phyloP scores from a whole-genome alignment of 129 eudicot genomes.

The Heracleum sosnowskyi region DNA sequence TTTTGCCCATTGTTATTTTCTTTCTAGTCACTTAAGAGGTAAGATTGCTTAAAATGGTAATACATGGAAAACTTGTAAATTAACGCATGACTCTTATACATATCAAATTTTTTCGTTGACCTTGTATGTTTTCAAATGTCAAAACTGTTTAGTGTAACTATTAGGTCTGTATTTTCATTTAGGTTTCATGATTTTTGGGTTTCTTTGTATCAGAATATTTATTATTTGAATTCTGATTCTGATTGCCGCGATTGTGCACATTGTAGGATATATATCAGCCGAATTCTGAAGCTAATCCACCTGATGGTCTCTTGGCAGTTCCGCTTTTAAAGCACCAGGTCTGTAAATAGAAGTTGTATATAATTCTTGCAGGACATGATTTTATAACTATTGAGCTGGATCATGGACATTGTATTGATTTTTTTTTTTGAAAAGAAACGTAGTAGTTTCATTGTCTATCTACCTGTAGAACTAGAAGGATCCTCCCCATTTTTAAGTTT shows the following conservation, averaged over 20 bases:
- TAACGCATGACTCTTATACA: not conserved
- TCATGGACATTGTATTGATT: not conserved
- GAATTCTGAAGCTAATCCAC: constrained; percentile 64
- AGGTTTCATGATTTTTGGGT: not conserved
- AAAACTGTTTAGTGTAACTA: not conserved
- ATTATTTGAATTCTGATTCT: not conserved
- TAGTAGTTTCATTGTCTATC: not conserved
- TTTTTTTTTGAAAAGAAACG: not conserved
- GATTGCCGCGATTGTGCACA: constrained; percentile 10
- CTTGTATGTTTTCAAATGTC: not conserved
- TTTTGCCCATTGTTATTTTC: not conserved
- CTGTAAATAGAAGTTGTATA: constrained; percentile 6
- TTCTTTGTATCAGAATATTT: not conserved
- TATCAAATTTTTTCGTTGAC: not conserved
- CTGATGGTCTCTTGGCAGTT: constrained; percentile 70
- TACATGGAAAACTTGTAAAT: not conserved
- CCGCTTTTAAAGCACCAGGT: constrained; percentile 91
- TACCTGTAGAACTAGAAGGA: not conserved
- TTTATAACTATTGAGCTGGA: not conserved
- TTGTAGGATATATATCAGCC: constrained; percentile 90
- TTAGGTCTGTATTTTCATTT: not conserved
- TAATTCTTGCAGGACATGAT: not conserved
- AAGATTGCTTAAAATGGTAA: not conserved
- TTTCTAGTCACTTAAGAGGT: not conserved
- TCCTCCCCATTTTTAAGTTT: not conserved